These are phyloP conservation scores for Neonectria neomacrospora DNA, from an alignment of 2,329 filamentous ascomycete species.

Conservation along the genomic window DNA sequence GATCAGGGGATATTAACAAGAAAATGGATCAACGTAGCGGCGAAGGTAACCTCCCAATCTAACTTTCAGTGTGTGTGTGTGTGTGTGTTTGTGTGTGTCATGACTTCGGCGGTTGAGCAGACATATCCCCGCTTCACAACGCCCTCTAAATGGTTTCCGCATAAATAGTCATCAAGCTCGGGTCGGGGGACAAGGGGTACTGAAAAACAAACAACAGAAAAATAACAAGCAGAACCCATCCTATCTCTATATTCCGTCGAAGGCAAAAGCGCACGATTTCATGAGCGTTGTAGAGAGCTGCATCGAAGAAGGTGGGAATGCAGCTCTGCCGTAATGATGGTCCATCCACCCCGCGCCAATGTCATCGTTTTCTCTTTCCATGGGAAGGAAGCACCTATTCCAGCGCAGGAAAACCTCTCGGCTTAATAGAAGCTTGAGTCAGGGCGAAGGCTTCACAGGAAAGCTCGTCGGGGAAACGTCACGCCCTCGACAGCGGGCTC, in stretches of 20 bases:
- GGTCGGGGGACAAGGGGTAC: constrained; percentile 8
- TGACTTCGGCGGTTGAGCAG: constrained; percentile 21
- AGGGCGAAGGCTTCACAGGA: constrained; percentile 53
- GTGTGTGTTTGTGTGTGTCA: constrained; percentile 17
- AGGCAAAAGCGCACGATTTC: constrained; percentile 10
- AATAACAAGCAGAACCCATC: constrained; percentile 10
- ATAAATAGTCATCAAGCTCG: constrained; percentile 35
- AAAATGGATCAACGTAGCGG: constrained; percentile 17
- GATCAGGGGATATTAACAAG: constrained; percentile 16
- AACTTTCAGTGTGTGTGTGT: constrained; percentile 23
- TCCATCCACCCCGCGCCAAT: constrained; percentile 9
- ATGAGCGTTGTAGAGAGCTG: constrained; percentile 6
- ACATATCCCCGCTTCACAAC: constrained; percentile 33
- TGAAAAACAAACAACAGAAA: constrained; percentile 10
- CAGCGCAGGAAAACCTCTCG: constrained; percentile 1
- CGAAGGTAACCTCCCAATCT: constrained; percentile 31
- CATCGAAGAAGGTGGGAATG: not conserved
- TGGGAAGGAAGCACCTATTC: constrained; percentile 5
- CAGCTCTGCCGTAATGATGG: not conserved
- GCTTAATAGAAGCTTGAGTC: constrained; percentile 16
- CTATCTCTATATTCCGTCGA: constrained; percentile 25
- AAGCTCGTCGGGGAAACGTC: constrained; percentile 79
- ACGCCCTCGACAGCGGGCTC: constrained; percentile 87
- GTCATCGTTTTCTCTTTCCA: constrained; percentile 6
- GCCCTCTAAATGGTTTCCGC: constrained; percentile 42